Evolutionary conservation across 352 stramenopile genomes (phyloP), one percentile per base, ranked within the genome.

Genomic region (Phytophthora rubi): DNA sequence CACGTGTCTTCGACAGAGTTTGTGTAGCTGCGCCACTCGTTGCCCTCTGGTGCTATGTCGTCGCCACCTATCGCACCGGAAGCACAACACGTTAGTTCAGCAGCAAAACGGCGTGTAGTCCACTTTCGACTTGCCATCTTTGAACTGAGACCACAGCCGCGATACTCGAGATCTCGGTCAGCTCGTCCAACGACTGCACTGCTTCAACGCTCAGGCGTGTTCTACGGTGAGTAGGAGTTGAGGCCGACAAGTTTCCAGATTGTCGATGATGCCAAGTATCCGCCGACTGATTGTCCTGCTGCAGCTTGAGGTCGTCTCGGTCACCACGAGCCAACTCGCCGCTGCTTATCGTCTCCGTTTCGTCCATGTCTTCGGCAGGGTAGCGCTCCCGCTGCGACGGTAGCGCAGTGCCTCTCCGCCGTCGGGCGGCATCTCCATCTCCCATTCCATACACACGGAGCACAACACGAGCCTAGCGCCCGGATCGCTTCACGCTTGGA

Each of bases 61-160:
- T 62, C 72, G 69, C 80, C 77, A 87, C 80, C 77, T 80, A 21
- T 32, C 3, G 16, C 9, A 21, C 4, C 18, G 21, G 60, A 13
- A 60, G 5, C 32, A 48, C 32, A n/a, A 35, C 8, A 10, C 18
- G 21, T 58, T 57, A 63, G 21, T 9, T 33, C 13, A 33, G 6
- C n/a, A 53, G 9, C 18, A 10, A 28, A 52, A 15, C 39, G 13
- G 33, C 35, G 23, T 44, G 35, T 15, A 53, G 15, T 35, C 33
- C 2, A 1, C 26, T 30, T 4, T 0, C 8, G 30, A 3, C 8
- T 55, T 57, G 75, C 75, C 75, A 87, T 70, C 77, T 71, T 67
- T 87, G 79, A 6, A 87, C 49, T 7, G 64, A 65, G 23, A 87
- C 57, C 18, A 76, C 73, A 1, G 79, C 77, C 42, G 81, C 77